These are phyloP conservation scores for Komagataella kurtzmanii DNA, from an alignment of 805 yeast species.

Conservation along the genomic window DNA sequence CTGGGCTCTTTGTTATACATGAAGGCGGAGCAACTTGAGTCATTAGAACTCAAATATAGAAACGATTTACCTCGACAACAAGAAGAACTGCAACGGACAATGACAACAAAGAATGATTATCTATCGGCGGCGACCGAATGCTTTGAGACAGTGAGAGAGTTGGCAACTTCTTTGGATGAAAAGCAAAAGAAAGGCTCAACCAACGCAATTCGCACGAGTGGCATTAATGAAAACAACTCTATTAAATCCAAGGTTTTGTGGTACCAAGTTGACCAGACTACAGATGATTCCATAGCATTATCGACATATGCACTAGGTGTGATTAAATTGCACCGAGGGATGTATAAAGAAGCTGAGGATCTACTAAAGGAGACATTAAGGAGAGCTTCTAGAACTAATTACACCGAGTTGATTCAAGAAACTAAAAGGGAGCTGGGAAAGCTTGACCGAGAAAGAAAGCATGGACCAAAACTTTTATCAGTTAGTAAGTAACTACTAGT, in stretches of 20 bases:
- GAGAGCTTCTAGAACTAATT: slow-evolving; percentile 55
- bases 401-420: slow-evolving; percentile 45
- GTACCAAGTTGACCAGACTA: slow-evolving; percentile 5
- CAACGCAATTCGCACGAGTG: neutral
- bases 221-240: neutral
- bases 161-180: neutral
- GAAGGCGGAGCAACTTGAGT: slow-evolving; percentile 51
- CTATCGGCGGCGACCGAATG: slow-evolving; percentile 21
- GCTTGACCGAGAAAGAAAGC: slow-evolving; percentile 18
- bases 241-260: neutral
- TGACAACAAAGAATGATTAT: slow-evolving; percentile 20
- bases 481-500: too few species aligned
- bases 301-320: slow-evolving; percentile 84
- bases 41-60: slow-evolving; percentile 21
- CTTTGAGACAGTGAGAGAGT: slow-evolving; percentile 15
- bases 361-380: slow-evolving; percentile 55
- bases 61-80: slow-evolving; percentile 16
- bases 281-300: slow-evolving; percentile 62
- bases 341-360: slow-evolving; percentile 43
- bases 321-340: slow-evolving; percentile 45
- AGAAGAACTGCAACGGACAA: neutral
- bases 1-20: slow-evolving; percentile 57
- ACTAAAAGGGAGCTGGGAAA: slow-evolving; percentile 56
- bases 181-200: neutral
- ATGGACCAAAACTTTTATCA: too few species aligned